Evolutionary conservation across 2,329 filamentous ascomycete species (phyloP), one percentile per base, ranked within the genome.

Genomic region (Tolypocladium ovalisporum): DNA sequence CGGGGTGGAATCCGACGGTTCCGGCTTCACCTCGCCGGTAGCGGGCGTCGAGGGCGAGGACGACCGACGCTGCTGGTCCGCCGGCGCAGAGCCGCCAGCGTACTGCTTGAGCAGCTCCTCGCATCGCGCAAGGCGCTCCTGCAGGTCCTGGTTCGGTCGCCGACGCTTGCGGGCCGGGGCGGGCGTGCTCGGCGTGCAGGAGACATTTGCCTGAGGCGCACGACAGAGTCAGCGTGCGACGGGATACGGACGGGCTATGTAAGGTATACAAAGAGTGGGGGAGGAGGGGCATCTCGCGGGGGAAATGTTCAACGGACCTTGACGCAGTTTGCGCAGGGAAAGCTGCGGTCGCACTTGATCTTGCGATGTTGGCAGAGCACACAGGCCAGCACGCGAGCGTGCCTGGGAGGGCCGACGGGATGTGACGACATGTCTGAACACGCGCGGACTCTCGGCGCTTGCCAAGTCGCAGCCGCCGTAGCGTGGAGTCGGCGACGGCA

Each of bases 351-450:
- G 68, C 82, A 85, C 67, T 82, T 83, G 69, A 84, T 84, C 70
- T 85, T 84, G 64, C 82, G 77, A 64, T 81, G 79, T 65, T 84
- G 81, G 65, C 81, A 84, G 40, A 83, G 71, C 24, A 81, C 78
- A 62, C 81, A 82, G 24, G 79, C 79, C 58, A 82, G 70, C 52
- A 81, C 74, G 62, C 79, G 71, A 17, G 72, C 68, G 15, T 73
- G 69, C 66, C 76, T 79, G 57, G 68, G 67, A 54, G 66, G 62
- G 36, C 62, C 63, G 5, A 55, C 60, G 19, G 61, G 57, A 58
- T 62, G 62, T 53, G 64, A 65, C 59, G 71, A 71, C 71, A 73
- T 73, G 60, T 63, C 65, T 53, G 57, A 37, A 56, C 13, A 27
- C 12, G 35, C 52, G 34, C 47, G 52, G 55, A 55, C 44, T 54